Evolutionary conservation across 2,329 filamentous ascomycete genomes (phyloP), one percentile per base, ranked within the genome.

Genomic region (Chrysoporthe cubensis): DNA sequence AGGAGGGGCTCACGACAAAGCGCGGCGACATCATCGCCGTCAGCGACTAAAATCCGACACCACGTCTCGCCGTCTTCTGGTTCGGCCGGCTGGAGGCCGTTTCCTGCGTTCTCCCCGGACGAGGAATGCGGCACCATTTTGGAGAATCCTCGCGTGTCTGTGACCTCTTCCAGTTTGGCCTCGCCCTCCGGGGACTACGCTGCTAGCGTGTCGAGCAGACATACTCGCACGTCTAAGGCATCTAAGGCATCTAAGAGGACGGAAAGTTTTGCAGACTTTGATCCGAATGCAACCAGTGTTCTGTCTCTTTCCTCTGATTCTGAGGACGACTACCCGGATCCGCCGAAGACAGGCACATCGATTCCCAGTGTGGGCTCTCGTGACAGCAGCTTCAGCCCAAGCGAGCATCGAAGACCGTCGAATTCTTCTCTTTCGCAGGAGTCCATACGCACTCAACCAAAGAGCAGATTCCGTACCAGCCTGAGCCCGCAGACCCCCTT

Each of bases 251-350:
- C 85, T 0, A 84, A 79, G 67, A 81, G 79, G 18, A 85, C 84
- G 0, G 78, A 79, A 42, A 86, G 84, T 71, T 76, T 86, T 18
- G 75, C 81, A 7, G 82, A 84, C 46, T 79, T 84, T 1, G 85
- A 88, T 69, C 77, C 87, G 6, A 80, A 85, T 54, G 81, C 85
- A 63, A 86, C 80, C 68, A 88, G 86, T 69, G 80, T 88, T 0
- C 76, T 88, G 16, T 84, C 85, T 1, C 79, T 88, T 1, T 87
- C 85, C 1, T 87, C 86, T 0, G 85, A 88, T 69, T 87, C 85
- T 0, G 86, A 88, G 66, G 84, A 85, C 40, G 80, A 78, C 37
- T 74, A 73, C 21, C 73, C 73, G 7, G 78, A 78, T 11, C 71
- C 76, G 1, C 75, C 77, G 2, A 76, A 75, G 56, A 76, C 76